These are phyloP conservation scores for Spathaspora girioi DNA, from an alignment of 805 yeast species.

Conservation along the genomic window DNA sequence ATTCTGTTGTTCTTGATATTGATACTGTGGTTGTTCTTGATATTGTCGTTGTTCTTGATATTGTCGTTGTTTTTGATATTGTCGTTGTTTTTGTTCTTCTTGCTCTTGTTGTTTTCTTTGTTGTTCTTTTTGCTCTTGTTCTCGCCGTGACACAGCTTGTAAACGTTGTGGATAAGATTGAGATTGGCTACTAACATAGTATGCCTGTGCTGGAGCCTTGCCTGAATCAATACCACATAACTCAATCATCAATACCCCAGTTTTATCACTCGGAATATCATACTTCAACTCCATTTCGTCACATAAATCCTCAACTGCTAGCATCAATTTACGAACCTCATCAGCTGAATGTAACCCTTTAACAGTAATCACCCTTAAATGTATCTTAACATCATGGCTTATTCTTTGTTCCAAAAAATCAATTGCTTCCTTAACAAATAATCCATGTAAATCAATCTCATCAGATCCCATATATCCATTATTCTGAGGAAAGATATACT, in stretches of 20 bases:
- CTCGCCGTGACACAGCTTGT: too few species aligned
- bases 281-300: conserved; percentile 57
- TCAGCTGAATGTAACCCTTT: conserved; percentile 82
- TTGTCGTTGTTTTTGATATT: too few species aligned
- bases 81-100: too few species aligned
- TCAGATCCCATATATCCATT: conserved; percentile 77
- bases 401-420: conserved; percentile 72
- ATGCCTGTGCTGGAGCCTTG: conserved; percentile 13
- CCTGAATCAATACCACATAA: conserved; percentile 8
- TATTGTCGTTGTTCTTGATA: too few species aligned
- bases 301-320: conserved; percentile 82
- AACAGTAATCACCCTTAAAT: conserved; percentile 82
- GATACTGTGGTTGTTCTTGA: conserved; percentile 11
- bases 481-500: conserved; percentile 81
- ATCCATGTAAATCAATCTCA: conserved; percentile 92
- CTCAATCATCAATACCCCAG: conserved; percentile 78
- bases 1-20: conserved; percentile 15
- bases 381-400: conserved; percentile 55
- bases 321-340: conserved; percentile 84
- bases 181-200: conserved; percentile 18
- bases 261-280: conserved; percentile 58
- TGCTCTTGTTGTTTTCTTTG: too few species aligned
- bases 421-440: conserved; percentile 84
- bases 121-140: too few species aligned
- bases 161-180: conserved; percentile 17